phyloP scores from a whole-genome alignment of 1,284 basidiomycete species.

The Cryptococcus depauperatus region DNA sequence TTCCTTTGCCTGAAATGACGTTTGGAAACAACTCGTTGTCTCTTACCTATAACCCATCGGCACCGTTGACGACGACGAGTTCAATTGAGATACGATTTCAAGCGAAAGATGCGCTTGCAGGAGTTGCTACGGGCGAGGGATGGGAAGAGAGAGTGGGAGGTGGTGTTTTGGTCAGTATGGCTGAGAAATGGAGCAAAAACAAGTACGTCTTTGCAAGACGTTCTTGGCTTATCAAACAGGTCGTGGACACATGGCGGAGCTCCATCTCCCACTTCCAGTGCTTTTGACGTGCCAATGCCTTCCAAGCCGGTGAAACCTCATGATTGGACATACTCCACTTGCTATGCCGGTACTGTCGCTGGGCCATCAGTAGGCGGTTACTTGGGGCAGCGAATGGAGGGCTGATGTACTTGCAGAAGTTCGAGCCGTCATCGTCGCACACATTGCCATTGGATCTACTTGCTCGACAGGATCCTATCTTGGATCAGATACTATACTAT shows the following conservation, averaged over 20 bases:
- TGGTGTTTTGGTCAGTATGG: constrained; percentile 86
- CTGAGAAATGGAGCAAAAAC: constrained; percentile 85
- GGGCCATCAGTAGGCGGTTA: constrained; percentile 21
- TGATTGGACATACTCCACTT: constrained; percentile 97
- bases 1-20: constrained; percentile 94
- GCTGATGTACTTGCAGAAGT: constrained; percentile 20
- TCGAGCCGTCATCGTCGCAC: constrained; percentile 54
- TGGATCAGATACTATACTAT: constrained; percentile 70
- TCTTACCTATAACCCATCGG: constrained; percentile 45
- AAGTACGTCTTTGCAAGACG: constrained; percentile 52
- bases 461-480: constrained; percentile 69
- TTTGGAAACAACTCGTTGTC: constrained; percentile 78
- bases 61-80: constrained; percentile 14
- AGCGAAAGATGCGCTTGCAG: constrained; percentile 60
- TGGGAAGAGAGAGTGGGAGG: constrained; percentile 67
- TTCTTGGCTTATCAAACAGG: not conserved
- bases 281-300: constrained; percentile 58
- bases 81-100: constrained; percentile 62
- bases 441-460: constrained; percentile 72
- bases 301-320: constrained; percentile 75
- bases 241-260: constrained; percentile 4
- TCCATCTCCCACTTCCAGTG: constrained; percentile 24
- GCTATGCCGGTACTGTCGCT: constrained; percentile 61
- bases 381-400: not conserved
- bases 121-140: constrained; percentile 64